Base-by-base conservation (phyloP, 2,329 filamentous ascomycete species). In the Rutstroemia sp. region DNA sequence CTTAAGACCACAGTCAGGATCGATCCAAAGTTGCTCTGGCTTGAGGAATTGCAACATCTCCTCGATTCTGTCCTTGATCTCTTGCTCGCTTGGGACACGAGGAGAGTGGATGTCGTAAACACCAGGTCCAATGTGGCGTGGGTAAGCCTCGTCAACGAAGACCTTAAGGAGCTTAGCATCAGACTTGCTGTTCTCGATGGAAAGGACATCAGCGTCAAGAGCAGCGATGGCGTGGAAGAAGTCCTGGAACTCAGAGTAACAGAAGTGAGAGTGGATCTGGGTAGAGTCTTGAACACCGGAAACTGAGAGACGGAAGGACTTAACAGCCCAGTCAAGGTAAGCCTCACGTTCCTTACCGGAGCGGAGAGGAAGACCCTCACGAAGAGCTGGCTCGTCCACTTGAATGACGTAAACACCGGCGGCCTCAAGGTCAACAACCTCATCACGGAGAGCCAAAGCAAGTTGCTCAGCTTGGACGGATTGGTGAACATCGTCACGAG, bases 231-330 rank as follows among this genome's bases (percentile, higher is more conserved):
- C 94, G 78, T 97, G 90, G 91, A 99, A 99, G 84, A 99, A 99
- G 82, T 99, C 94, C 80, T 99, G 94, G 89, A 99, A 99, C 83
- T 99, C 94, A 53, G 94, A 97, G 87, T 99, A 99, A 78, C 94
- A 99, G 89, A 99, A 99, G 83, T 99, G 94, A 63, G 92, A 96
- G 87, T 99, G 94, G 75, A 99, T 96, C 83, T 99, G 94, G 66
- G 94, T 99, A 58, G 87, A 89, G 76, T 99, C 90, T 78, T 91
- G 78, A 60, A 99, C 92, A 74, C 91, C 94, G 60, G 91, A 86
- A 68, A 92, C 95, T 65, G 92, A 86, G 66, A 99, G 89, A 74
- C 89, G 91, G 91, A 99, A 99, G 69, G 92, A 91, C 79, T 96
- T 87, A 70, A 99, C 94, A 60, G 94, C 94, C 94, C 94, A 99